Evolutionary conservation across 2,329 filamentous ascomycete species (phyloP).

Genomic region (Fusarium vanettenii): DNA sequence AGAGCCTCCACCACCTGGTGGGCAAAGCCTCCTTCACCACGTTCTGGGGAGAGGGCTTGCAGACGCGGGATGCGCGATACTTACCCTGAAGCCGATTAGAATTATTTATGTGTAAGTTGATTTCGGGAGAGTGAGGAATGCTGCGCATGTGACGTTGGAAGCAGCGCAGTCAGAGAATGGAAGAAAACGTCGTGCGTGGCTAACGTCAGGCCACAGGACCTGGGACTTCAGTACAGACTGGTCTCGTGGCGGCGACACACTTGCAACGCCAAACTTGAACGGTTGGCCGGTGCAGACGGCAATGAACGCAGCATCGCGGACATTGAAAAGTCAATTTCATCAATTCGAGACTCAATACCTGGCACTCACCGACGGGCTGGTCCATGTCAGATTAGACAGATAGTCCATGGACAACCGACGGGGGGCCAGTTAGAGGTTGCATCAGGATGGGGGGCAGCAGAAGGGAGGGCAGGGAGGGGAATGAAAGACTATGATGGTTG

Average conservation of each 20-base stretch:
- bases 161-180: not conserved
- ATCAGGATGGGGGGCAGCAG: conserved; percentile 14
- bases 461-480: conserved; percentile 5
- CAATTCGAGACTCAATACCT: conserved; percentile 10
- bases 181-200: not conserved
- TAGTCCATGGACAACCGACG: conserved; percentile 17
- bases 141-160: conserved; percentile 30
- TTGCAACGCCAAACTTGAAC: conserved; percentile 8
- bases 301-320: not conserved
- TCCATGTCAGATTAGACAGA: conserved; percentile 37
- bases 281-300: conserved; percentile 5
- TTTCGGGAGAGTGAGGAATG: conserved; percentile 25
- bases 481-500: not conserved
- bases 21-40: conserved; percentile 29
- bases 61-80: conserved; percentile 21
- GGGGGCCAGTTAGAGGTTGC: conserved; percentile 10
- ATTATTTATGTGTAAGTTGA: conserved; percentile 29
- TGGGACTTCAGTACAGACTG: not conserved
- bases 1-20: conserved; percentile 32
- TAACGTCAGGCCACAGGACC: not conserved
- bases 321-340: conserved; percentile 7
- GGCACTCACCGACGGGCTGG: conserved; percentile 36
- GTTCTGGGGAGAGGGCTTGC: conserved; percentile 18
- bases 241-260: not conserved
- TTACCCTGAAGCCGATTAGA: conserved; percentile 24